Percentiles rank a stretch among this genome's conserved stretches.
Conservation (phyloP, 768 basidiomycete genomes). For the Russula earlei region DNA sequence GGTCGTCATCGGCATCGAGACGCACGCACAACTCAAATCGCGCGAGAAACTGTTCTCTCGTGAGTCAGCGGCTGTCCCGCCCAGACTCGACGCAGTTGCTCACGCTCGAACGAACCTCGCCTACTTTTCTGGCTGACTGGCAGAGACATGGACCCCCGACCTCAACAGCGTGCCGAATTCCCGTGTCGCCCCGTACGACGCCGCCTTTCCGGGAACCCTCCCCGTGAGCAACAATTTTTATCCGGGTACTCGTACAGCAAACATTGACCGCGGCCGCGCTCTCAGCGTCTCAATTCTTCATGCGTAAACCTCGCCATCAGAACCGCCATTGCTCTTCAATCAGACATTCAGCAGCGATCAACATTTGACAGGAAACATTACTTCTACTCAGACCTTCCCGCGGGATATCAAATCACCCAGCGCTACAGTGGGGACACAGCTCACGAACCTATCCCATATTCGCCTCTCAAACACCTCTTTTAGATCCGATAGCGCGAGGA, state of each 20-base stretch:
- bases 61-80: conserved; percentile 27
- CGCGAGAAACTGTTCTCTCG: conserved; percentile 83
- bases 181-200: conserved; percentile 69
- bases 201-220: conserved; percentile 87
- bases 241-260: neutral
- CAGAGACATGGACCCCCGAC: conserved; percentile 37
- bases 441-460: neutral
- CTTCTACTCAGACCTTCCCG: conserved; percentile 90
- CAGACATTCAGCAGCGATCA: conserved; percentile 56
- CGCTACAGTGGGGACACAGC: conserved; percentile 3
- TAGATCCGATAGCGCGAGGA: conserved; percentile 71
- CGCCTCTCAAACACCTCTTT: conserved; percentile 1
- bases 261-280: neutral
- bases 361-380: conserved; percentile 97
- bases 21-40: conserved; percentile 90
- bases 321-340: conserved; percentile 68
- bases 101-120: neutral
- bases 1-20: conserved; percentile 88
- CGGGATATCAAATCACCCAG: conserved; percentile 84
- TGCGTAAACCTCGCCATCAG: conserved; percentile 74
- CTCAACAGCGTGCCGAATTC: conserved; percentile 55
- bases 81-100: neutral
- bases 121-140: neutral
- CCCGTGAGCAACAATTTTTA: conserved; percentile 49
- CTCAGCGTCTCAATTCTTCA: conserved; percentile 49